Conservation (phyloP, 2,329 filamentous ascomycete genomes). For the Phaeosphaeriaceae sp. region DNA sequence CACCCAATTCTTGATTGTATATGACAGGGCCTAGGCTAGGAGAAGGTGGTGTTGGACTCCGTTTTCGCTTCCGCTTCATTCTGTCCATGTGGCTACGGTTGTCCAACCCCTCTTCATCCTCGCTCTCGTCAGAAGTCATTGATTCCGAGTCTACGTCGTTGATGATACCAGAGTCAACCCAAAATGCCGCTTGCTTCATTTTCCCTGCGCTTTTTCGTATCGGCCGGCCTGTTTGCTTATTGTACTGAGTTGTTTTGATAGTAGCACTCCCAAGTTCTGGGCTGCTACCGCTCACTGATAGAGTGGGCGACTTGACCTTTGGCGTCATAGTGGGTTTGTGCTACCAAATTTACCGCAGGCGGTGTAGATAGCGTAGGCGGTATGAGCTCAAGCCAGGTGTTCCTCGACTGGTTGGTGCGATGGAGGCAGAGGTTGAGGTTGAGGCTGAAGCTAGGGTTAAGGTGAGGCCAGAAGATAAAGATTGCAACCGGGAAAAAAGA, state of each 20-base stretch:
- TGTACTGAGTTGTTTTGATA: conserved; percentile 41
- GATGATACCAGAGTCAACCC: conserved; percentile 49
- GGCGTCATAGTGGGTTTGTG: conserved; percentile 12
- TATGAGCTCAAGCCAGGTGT: neutral
- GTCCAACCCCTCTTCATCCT: conserved; percentile 38
- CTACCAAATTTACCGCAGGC: neutral
- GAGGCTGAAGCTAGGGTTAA: conserved; percentile 1
- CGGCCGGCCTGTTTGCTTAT: conserved; percentile 51
- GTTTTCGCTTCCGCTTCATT: conserved; percentile 42
- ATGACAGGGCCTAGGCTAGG: conserved; percentile 45
- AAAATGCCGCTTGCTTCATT: conserved; percentile 44
- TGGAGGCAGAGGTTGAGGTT: conserved; percentile 8
- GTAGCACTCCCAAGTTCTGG: conserved; percentile 38
- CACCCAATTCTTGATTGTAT: conserved; percentile 35
- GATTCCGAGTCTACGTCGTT: conserved; percentile 39
- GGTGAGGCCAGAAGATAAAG: conserved; percentile 1
- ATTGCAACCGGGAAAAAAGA: neutral
- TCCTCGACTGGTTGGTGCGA: neutral
- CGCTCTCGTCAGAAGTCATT: conserved; percentile 26
- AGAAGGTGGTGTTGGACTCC: conserved; percentile 43
- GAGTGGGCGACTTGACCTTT: neutral
- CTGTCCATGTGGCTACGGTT: conserved; percentile 20
- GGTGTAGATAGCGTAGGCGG: conserved; percentile 6
- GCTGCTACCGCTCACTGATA: conserved; percentile 21
- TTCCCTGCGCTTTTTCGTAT: conserved; percentile 51